A percentile compares a stretch with the other conserved stretches of the same genome.
phyloP scores from a whole-genome alignment of 805 yeast species.

The Metschnikowia bowlesiae region DNA sequence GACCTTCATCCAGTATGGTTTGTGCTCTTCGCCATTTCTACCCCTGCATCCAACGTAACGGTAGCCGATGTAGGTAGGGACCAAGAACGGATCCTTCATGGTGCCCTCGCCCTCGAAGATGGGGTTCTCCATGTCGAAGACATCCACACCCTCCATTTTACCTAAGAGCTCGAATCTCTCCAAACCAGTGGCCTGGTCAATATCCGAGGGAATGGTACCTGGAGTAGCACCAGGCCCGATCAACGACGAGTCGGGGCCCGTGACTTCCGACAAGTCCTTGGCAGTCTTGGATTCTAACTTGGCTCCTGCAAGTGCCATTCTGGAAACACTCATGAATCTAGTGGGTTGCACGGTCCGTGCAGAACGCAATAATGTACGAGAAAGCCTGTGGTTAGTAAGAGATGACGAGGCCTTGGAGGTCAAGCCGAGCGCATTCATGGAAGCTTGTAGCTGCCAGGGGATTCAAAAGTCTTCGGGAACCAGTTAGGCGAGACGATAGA shows the following conservation, averaged over 20 bases:
- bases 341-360: slow-evolving; percentile 27
- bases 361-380: slow-evolving; percentile 35
- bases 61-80: slow-evolving; percentile 87
- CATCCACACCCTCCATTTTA: slow-evolving; percentile 91
- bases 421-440: too few species aligned
- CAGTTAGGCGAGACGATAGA: too few species aligned
- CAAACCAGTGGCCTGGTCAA: slow-evolving; percentile 97
- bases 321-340: slow-evolving; percentile 34
- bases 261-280: slow-evolving; percentile 66
- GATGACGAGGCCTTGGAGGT: too few species aligned
- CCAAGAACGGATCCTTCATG: slow-evolving; percentile 78
- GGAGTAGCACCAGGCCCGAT: slow-evolving; percentile 87
- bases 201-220: slow-evolving; percentile 85
- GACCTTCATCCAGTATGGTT: slow-evolving; percentile 88
- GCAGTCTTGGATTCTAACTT: slow-evolving; percentile 57
- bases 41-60: slow-evolving; percentile 98
- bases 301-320: slow-evolving; percentile 21
- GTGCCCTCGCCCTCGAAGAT: slow-evolving; percentile 89
- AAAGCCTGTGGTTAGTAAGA: slow-evolving; percentile 27
- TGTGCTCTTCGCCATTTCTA: slow-evolving; percentile 88
- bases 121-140: slow-evolving; percentile 85
- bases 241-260: slow-evolving; percentile 65
- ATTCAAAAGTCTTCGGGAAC: too few species aligned
- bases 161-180: slow-evolving; percentile 94
- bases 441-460: too few species aligned